phyloP scores from a whole-genome alignment of 352 stramenopile species.

The Saprolegnia diclina region DNA sequence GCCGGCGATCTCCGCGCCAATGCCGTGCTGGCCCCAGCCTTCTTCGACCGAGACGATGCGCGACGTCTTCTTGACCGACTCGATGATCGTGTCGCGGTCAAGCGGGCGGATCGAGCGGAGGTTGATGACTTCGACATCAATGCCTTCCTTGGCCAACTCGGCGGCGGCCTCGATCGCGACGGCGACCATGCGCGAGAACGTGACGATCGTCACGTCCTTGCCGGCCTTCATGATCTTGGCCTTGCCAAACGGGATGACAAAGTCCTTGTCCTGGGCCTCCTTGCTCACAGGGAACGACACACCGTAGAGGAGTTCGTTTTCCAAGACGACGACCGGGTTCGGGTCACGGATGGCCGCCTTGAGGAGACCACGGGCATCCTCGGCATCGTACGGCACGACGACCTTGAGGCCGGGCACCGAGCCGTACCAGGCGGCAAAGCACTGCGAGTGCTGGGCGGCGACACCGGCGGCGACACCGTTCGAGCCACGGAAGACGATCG shows the following conservation, averaged over 20 bases:
- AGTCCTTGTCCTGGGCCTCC: conserved; percentile 96
- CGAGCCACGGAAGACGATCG: conserved; percentile 98
- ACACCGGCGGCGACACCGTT: conserved; percentile 98
- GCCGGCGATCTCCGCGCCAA: conserved; percentile 97
- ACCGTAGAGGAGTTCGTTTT: conserved; percentile 99
- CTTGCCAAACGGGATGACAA: conserved; percentile 97
- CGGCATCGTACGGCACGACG: conserved; percentile 93
- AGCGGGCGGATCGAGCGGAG: conserved; percentile 93
- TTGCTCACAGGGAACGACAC: conserved; percentile 96
- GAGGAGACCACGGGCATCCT: conserved; percentile 98
- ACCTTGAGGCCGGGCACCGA: conserved; percentile 97
- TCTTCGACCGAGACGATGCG: conserved; percentile 97
- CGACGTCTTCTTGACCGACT: conserved; percentile 98
- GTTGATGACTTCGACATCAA: conserved; percentile 95
- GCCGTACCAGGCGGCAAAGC: conserved; percentile 98
- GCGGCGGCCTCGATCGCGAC: conserved; percentile 95
- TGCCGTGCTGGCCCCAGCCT: conserved; percentile 94
- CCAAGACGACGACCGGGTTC: conserved; percentile 98
- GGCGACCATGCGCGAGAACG: conserved; percentile 96
- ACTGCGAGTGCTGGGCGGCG: conserved; percentile 99
- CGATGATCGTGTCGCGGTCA: conserved; percentile 95
- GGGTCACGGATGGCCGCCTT: conserved; percentile 99
- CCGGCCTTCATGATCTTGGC: conserved; percentile 97
- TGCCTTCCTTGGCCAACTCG: conserved; percentile 90
- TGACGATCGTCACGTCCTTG: conserved; percentile 97